Base-by-base conservation (phyloP, 768 basidiomycete genomes). In the Mycena albidolilacea region DNA sequence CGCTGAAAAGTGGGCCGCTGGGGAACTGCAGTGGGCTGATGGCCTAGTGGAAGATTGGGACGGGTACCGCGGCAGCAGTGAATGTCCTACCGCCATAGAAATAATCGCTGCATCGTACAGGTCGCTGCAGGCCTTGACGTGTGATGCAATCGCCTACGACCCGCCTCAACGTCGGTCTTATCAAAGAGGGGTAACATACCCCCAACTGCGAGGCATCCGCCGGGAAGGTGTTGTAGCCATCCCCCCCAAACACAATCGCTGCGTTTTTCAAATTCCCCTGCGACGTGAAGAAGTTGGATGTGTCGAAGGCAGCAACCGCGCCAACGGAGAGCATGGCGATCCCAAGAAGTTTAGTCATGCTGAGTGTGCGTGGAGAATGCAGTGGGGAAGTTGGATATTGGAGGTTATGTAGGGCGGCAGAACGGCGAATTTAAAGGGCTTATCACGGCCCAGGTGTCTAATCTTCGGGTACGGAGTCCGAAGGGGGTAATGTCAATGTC, bases 41-140 rank as follows among this genome's bases (percentile, higher is more conserved):
- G 55, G 66, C 66, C 55, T 57, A 37, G 41, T 37, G 55, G 17
- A n/a, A 67, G 55, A 58, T 35, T 66, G 55, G 43, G 55, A 48
- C 46, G 41, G 55, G 57, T 30, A 46, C 41, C 41, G 21, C 55
- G 23, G 43, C 7, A 46, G 54, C 41, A 65, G 38, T 55, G 66
- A 48, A 46, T 44, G 54, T 17, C 43, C 44, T 58, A 67, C 67
- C 30, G 67, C 67, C 30, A 67, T 12, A 12, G 30, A 39, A 21
- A 67, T 67, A 21, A 39, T 60, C 35, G 67, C 67, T 14, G 57
- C 58, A 46, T 67, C 67, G 46, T 38, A 67, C 35, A 38, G 30
- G 37, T 60, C 67, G 58, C 67, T 67, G 67, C 67, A 67, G n/a
- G 44, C 58, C 44, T 67, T 67, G 57, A 67, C n/a, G 46, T 59